phyloP scores from a whole-genome alignment of 116 monocot genomes.

The Cymodocea nodosa region DNA sequence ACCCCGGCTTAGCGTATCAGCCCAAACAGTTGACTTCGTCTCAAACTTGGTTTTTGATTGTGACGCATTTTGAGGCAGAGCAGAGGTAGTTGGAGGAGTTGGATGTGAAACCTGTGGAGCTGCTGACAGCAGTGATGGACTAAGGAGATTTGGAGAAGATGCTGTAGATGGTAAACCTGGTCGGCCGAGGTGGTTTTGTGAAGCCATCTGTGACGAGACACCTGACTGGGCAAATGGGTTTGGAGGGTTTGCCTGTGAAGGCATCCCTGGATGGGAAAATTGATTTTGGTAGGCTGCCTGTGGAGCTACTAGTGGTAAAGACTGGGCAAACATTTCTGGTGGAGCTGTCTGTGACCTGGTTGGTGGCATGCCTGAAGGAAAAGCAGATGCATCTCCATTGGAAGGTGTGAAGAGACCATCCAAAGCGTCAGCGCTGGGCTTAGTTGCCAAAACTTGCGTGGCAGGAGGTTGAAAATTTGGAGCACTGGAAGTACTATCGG shows the following conservation, averaged over 20 bases:
- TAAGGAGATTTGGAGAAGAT: conserved; percentile 5
- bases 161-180: conserved; percentile 2
- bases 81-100: conserved; percentile 3
- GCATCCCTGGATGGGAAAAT: conserved; percentile 14
- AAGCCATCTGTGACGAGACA: conserved; percentile 9
- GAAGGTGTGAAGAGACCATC: conserved; percentile 1
- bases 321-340: conserved; percentile 11
- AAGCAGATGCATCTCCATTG: not conserved
- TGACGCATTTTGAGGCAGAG: conserved; percentile 12
- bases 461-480: conserved; percentile 15
- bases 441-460: conserved; percentile 9
- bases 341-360: conserved; percentile 9
- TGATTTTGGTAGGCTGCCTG: conserved; percentile 2
- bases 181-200: conserved; percentile 4
- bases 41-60: conserved; percentile 57
- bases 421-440: conserved; percentile 14
- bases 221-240: conserved; percentile 2
- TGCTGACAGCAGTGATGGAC: not conserved
- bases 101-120: conserved; percentile 8
- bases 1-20: conserved; percentile 80
- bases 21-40: conserved; percentile 87
- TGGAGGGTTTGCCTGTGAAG: conserved; percentile 10
- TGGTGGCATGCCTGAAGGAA: conserved; percentile 7
- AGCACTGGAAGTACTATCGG: conserved; percentile 18
- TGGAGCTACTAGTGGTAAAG: conserved; percentile 8